phyloP scores from a whole-genome alignment of 352 stramenopile species.

The Aphanomyces cochlioides region DNA sequence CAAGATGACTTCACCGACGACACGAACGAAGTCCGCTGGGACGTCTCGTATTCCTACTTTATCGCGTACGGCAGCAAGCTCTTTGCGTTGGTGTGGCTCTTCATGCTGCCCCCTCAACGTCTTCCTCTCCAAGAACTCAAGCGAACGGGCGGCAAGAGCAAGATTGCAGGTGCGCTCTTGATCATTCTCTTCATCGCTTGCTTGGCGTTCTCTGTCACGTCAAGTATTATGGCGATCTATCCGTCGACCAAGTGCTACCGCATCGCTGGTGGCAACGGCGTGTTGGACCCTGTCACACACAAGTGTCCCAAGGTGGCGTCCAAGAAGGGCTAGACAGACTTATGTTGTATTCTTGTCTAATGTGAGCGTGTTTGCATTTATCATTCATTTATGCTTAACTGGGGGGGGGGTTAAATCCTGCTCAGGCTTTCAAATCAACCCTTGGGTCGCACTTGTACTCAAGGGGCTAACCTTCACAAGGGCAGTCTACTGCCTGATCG shows the following conservation, averaged over 20 bases:
- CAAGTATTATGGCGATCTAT: slow-evolving; percentile 65
- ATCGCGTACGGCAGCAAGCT: slow-evolving; percentile 56
- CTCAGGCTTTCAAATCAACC: too few relatives aligned
- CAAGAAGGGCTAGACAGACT: background rate
- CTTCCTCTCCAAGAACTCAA: slow-evolving; percentile 39
- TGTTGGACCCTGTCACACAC: background rate
- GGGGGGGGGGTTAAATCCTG: too few relatives aligned
- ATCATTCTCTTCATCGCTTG: slow-evolving; percentile 17
- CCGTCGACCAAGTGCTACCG: slow-evolving; percentile 49
- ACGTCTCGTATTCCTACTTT: slow-evolving; percentile 55
- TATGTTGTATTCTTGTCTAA: too few relatives aligned
- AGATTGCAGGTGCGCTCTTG: slow-evolving; percentile 35
- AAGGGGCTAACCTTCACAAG: too few relatives aligned
- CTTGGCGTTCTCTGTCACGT: slow-evolving; percentile 37
- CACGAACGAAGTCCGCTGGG: slow-evolving; percentile 43
- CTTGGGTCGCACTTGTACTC: too few relatives aligned
- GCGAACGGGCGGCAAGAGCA: slow-evolving; percentile 43
- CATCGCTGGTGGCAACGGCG: slow-evolving; percentile 55
- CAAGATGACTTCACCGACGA: slow-evolving; percentile 49
- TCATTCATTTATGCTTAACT: too few relatives aligned
- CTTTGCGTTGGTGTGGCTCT: slow-evolving; percentile 47
- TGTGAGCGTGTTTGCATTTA: too few relatives aligned
- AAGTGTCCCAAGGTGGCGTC: background rate
- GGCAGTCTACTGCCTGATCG: too few relatives aligned
- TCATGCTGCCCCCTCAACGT: slow-evolving; percentile 47